These are phyloP conservation scores for Puccinia polysora DNA, from an alignment of 1,284 basidiomycete species.

Conservation along the genomic window DNA sequence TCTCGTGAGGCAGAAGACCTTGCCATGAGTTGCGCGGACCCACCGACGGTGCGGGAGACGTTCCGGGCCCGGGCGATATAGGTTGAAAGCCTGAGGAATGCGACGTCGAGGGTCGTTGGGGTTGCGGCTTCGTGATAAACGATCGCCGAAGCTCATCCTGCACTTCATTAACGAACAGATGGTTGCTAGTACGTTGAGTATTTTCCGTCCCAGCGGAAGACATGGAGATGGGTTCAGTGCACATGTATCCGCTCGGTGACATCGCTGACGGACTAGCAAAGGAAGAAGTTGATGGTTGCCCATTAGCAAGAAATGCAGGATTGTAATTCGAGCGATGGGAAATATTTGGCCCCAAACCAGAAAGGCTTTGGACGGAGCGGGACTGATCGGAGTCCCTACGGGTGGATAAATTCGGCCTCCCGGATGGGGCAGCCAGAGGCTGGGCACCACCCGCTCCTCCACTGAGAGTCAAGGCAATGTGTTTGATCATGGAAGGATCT, in stretches of 20 bases:
- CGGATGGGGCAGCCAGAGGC: background rate
- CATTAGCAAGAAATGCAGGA: background rate
- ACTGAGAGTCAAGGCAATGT: constrained; percentile 22
- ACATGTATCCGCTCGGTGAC: too few relatives aligned
- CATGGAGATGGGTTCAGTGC: too few relatives aligned
- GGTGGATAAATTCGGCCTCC: background rate
- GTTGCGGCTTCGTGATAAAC: too few relatives aligned
- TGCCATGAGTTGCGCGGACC: background rate
- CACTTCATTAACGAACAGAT: too few relatives aligned
- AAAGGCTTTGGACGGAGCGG: background rate
- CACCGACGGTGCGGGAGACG: background rate
- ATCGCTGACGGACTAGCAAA: too few relatives aligned
- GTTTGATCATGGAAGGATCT: constrained; percentile 36
- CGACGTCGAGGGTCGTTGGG: too few relatives aligned
- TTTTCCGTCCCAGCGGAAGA: too few relatives aligned
- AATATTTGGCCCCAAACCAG: background rate
- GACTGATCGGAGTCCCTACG: constrained; percentile 2
- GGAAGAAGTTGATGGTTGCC: constrained; percentile 10
- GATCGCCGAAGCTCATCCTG: too few relatives aligned
- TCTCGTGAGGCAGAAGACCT: background rate
- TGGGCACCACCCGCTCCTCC: background rate
- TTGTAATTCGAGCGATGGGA: background rate
- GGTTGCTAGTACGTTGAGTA: too few relatives aligned
- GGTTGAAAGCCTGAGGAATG: too few relatives aligned
- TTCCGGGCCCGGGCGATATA: background rate